These are phyloP conservation scores for Candida sithepensis DNA, from an alignment of 805 yeast species.

Conservation along the genomic window DNA sequence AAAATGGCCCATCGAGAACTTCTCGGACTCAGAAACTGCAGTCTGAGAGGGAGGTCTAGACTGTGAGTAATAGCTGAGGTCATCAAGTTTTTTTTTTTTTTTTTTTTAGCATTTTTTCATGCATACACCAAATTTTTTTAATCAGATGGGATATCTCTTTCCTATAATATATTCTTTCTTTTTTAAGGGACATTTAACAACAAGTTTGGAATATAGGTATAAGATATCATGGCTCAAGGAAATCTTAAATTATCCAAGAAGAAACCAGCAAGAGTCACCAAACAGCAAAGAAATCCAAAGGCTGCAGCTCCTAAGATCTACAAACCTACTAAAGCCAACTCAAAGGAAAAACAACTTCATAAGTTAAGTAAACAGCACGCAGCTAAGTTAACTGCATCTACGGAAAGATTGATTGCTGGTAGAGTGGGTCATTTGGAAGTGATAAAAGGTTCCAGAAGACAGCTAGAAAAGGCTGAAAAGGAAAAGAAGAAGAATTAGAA, in stretches of 20 bases:
- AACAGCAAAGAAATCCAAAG: constrained; percentile 60
- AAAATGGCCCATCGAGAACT: not conserved
- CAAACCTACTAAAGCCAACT: constrained; percentile 61
- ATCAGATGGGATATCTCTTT: too few species aligned
- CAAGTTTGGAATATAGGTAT: not conserved
- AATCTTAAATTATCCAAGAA: constrained; percentile 52
- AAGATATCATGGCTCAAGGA: constrained; percentile 65
- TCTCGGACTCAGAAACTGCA: not conserved
- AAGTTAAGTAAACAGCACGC: constrained; percentile 56
- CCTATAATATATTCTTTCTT: not conserved
- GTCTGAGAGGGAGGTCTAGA: too few species aligned
- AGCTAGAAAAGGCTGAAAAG: constrained; percentile 62
- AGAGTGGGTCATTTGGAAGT: constrained; percentile 93
- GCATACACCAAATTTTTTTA: too few species aligned
- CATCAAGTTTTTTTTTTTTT: not conserved
- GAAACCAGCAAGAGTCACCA: constrained; percentile 53
- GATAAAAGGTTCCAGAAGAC: constrained; percentile 85
- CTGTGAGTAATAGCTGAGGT: not conserved
- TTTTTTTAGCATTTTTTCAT: too few species aligned
- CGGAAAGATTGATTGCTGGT: constrained; percentile 83
- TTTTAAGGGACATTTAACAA: too few species aligned
- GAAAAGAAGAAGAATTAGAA: constrained; percentile 19
- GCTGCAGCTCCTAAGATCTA: constrained; percentile 71
- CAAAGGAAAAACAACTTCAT: constrained; percentile 41
- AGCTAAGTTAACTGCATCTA: constrained; percentile 51